Percentiles rank a stretch among this genome's conserved stretches.
Conservation (phyloP, 139 green algal species). For the Diplosphaera chodatii region DNA sequence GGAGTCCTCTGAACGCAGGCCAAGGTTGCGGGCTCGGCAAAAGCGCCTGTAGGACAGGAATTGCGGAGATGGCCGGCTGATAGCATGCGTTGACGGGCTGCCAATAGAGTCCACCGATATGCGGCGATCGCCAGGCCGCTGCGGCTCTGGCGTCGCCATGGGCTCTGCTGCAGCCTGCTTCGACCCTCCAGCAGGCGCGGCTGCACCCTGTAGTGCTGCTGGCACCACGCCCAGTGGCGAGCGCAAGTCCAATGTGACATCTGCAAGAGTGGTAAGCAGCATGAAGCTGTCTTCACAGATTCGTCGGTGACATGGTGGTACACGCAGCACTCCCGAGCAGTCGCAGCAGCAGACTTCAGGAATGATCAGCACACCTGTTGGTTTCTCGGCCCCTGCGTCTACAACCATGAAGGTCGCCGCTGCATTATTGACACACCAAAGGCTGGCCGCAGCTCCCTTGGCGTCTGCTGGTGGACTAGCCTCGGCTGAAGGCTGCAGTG, state of each 20-base stretch:
- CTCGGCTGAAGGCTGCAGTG: conserved; percentile 15
- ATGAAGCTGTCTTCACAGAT: background rate
- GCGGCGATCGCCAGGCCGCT: background rate
- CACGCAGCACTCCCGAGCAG: no score
- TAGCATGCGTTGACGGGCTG: background rate
- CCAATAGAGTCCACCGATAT: background rate
- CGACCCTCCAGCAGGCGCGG: background rate
- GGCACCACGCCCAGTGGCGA: conserved; percentile 58
- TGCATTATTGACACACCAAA: conserved; percentile 67
- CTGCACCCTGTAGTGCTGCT: conserved; percentile 34
- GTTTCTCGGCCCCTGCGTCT: background rate
- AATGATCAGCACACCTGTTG: no score
- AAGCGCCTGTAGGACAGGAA: background rate
- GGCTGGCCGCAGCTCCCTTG: conserved; percentile 21
- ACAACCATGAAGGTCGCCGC: conserved; percentile 52
- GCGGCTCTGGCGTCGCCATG: no score
- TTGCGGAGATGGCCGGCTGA: background rate
- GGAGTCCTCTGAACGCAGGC: background rate
- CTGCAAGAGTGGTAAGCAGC: background rate
- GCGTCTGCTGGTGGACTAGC: background rate
- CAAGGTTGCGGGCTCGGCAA: background rate
- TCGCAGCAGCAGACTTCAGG: no score
- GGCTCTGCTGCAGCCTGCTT: background rate
- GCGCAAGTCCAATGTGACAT: conserved; percentile 45
- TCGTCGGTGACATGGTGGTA: no score